Percentiles rank a stretch among this genome's conserved stretches.
phyloP scores from a whole-genome alignment of 192 early-diverging fungal genomes.

The Linnemannia zychae region DNA sequence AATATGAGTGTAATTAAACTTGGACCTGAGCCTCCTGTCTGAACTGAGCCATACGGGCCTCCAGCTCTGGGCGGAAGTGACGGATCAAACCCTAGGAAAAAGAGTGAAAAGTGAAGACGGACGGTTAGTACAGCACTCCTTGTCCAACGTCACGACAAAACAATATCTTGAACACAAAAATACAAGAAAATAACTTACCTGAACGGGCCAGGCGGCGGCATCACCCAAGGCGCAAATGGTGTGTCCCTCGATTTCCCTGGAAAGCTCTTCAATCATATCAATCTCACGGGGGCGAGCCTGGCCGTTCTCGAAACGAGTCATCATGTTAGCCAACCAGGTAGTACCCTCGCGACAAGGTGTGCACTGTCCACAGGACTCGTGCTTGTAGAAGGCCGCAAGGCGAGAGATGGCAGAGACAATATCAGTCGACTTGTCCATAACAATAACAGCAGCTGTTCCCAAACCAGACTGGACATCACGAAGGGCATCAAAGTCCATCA shows the following conservation, averaged over 20 bases:
- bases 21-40: slow-evolving; percentile 37
- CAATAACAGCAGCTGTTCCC: slow-evolving; percentile 97
- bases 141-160: background rate
- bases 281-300: slow-evolving; percentile 88
- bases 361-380: slow-evolving; percentile 99
- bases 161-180: background rate
- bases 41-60: slow-evolving; percentile 69
- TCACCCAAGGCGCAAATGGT: slow-evolving; percentile 99
- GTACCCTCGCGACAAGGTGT: slow-evolving; percentile 99
- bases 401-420: slow-evolving; percentile 94
- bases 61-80: slow-evolving; percentile 91
- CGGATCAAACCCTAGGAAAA: slow-evolving; percentile 87
- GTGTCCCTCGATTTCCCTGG: slow-evolving; percentile 98
- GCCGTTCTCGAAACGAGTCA: slow-evolving; percentile 94
- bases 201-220: slow-evolving; percentile 98
- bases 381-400: slow-evolving; percentile 94
- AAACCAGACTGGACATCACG: slow-evolving; percentile 94
- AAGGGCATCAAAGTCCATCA: slow-evolving; percentile 99
- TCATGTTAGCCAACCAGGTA: slow-evolving; percentile 95
- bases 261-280: slow-evolving; percentile 96
- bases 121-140: background rate
- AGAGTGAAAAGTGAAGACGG: background rate
- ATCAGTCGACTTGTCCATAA: slow-evolving; percentile 99
- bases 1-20: background rate
- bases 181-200: slow-evolving; percentile 22